Evolutionary conservation across 805 yeast species (phyloP).

Genomic region (Metschnikowia lachancei): DNA sequence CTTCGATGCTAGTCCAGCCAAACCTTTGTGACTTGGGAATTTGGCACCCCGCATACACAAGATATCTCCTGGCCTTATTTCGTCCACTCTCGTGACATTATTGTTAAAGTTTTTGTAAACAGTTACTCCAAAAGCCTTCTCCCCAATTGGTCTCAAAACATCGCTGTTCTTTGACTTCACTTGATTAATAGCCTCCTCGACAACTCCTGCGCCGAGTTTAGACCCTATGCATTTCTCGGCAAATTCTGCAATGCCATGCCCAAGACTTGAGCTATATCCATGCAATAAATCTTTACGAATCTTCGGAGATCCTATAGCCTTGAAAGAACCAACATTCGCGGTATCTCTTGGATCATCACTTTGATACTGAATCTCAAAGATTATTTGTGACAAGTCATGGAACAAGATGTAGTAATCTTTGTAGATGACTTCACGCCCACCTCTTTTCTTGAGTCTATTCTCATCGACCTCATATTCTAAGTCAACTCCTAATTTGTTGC

Average conservation of each 20-base stretch:
- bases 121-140: conserved; percentile 69
- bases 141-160: conserved; percentile 57
- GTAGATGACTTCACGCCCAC: conserved; percentile 45
- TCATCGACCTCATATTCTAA: conserved; percentile 66
- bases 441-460: conserved; percentile 52
- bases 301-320: conserved; percentile 41
- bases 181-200: conserved; percentile 22
- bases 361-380: conserved; percentile 58
- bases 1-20: conserved; percentile 26
- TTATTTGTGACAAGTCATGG: conserved; percentile 67
- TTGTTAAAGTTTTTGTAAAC: conserved; percentile 52
- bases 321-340: conserved; percentile 33
- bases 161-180: conserved; percentile 13
- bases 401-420: conserved; percentile 71
- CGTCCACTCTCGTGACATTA: conserved; percentile 51
- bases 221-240: conserved; percentile 36
- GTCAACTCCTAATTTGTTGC: conserved; percentile 43
- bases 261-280: conserved; percentile 48
- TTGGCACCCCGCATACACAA: conserved; percentile 71
- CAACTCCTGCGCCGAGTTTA: conserved; percentile 30
- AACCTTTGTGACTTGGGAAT: conserved; percentile 66
- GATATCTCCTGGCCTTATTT: conserved; percentile 80
- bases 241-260: conserved; percentile 43
- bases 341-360: conserved; percentile 52
- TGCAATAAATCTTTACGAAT: conserved; percentile 49